Percentiles rank a stretch among this genome's conserved stretches.
These are phyloP conservation scores for Aureobasidium sp. DNA, from an alignment of 2,329 filamentous ascomycete species.

Conservation along the genomic window DNA sequence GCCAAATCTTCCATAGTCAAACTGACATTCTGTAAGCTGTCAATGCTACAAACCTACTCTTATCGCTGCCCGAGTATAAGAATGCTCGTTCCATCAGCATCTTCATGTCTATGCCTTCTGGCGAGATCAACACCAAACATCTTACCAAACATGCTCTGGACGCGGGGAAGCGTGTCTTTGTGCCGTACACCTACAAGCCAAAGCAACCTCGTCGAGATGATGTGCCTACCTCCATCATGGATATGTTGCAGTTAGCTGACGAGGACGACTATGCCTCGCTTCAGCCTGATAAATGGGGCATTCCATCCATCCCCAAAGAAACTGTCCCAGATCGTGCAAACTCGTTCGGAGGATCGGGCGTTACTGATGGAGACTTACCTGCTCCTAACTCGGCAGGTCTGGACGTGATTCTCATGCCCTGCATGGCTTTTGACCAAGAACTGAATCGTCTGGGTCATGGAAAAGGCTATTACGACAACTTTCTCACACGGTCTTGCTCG, in stretches of 20 bases:
- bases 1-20: neutral
- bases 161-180: slow-evolving; percentile 75
- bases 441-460: slow-evolving; percentile 82
- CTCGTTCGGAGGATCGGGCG: slow-evolving; percentile 59
- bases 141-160: slow-evolving; percentile 75
- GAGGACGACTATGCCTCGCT: slow-evolving; percentile 71
- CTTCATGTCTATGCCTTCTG: slow-evolving; percentile 85
- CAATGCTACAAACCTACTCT: slow-evolving; percentile 55
- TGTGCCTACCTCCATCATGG: slow-evolving; percentile 64
- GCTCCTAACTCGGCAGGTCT: slow-evolving; percentile 40
- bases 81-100: slow-evolving; percentile 70
- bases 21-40: slow-evolving; percentile 44
- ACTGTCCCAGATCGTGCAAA: slow-evolving; percentile 61
- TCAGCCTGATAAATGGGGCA: slow-evolving; percentile 79
- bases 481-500: slow-evolving; percentile 63
- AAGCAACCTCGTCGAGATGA: slow-evolving; percentile 22
- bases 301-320: slow-evolving; percentile 67
- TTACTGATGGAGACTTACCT: slow-evolving; percentile 24
- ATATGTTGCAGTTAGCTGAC: slow-evolving; percentile 76
- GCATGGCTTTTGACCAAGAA: slow-evolving; percentile 76
- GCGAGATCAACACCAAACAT: slow-evolving; percentile 74
- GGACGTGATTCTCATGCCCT: slow-evolving; percentile 85
- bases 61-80: slow-evolving; percentile 63
- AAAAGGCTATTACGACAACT: slow-evolving; percentile 95
- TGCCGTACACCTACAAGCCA: slow-evolving; percentile 75